Evolutionary conservation across 768 basidiomycete species (phyloP).

Genomic region (Phylloporus scabripes): DNA sequence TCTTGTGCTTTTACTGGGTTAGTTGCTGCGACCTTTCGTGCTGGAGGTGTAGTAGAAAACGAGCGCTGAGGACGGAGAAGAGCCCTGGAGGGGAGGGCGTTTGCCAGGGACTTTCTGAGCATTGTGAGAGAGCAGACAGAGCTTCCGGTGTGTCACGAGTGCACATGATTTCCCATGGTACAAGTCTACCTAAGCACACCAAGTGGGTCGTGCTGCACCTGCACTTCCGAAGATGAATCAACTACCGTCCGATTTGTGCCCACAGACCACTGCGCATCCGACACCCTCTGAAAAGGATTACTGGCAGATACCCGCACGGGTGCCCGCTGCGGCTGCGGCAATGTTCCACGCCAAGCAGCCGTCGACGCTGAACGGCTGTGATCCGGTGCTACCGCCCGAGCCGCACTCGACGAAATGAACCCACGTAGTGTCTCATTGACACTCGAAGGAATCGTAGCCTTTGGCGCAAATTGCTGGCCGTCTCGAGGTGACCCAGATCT

Average conservation of each 20-base stretch:
- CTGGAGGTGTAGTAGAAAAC: constrained; percentile 62
- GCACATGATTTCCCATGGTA: constrained; percentile 23
- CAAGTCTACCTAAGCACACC: constrained; percentile 24
- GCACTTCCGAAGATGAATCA: constrained; percentile 2
- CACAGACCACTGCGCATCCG: constrained; percentile 2
- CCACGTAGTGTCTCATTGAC: constrained; percentile 22
- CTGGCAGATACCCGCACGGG: constrained; percentile 25
- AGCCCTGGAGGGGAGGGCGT: constrained; percentile 31
- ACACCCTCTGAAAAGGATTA: constrained; percentile 27
- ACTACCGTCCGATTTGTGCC: background rate
- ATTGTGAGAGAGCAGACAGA: constrained; percentile 34
- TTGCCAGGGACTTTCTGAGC: constrained; percentile 59
- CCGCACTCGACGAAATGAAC: constrained; percentile 13
- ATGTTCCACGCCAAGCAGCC: constrained; percentile 10
- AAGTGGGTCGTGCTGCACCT: constrained; percentile 22
- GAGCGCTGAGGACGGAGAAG: constrained; percentile 47
- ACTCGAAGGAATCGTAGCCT: constrained; percentile 10
- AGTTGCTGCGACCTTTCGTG: constrained; percentile 58
- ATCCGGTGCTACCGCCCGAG: constrained; percentile 4
- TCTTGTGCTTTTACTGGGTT: constrained; percentile 78
- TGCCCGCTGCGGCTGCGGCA: constrained; percentile 12
- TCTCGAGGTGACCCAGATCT: constrained; percentile 13
- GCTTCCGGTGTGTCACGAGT: constrained; percentile 15
- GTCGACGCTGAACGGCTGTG: constrained; percentile 10
- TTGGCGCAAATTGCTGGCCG: constrained; percentile 12